Percentiles rank a stretch among this genome's conserved stretches.
These are phyloP conservation scores for Globisporangium iwayamae DNA, from an alignment of 352 stramenopile genomes.

Conservation along the genomic window DNA sequence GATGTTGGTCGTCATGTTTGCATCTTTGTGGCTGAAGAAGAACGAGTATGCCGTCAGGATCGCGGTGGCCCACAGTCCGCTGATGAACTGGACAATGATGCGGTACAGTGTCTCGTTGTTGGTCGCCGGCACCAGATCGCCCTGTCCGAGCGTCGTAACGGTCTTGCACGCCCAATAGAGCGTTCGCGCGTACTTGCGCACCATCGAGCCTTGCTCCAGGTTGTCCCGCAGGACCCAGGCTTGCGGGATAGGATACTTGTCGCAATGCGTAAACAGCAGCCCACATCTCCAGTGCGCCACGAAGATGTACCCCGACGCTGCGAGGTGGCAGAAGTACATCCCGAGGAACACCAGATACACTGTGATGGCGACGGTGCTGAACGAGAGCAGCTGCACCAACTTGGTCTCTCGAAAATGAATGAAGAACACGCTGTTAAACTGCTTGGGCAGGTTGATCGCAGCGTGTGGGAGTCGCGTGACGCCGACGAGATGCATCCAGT, in stretches of 20 bases:
- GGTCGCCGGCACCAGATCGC: slow-evolving; percentile 59
- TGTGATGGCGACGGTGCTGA: slow-evolving; percentile 42
- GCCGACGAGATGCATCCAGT: slow-evolving; percentile 44
- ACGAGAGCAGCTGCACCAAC: slow-evolving; percentile 34
- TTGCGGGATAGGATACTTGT: slow-evolving; percentile 21
- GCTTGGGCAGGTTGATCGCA: slow-evolving; percentile 8
- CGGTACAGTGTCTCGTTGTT: slow-evolving; percentile 53
- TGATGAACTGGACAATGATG: slow-evolving; percentile 54
- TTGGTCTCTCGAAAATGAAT: slow-evolving; percentile 17
- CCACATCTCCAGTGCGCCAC: slow-evolving; percentile 46
- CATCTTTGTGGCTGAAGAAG: slow-evolving; percentile 68
- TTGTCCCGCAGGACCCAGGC: slow-evolving; percentile 65
- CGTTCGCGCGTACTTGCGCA: slow-evolving; percentile 51
- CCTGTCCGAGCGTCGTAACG: slow-evolving; percentile 64
- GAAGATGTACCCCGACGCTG: slow-evolving; percentile 58
- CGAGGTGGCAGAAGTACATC: slow-evolving; percentile 55
- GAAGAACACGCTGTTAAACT: slow-evolving; percentile 25
- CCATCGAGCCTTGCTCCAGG: slow-evolving; percentile 37
- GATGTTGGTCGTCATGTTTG: slow-evolving; percentile 53
- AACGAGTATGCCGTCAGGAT: slow-evolving; percentile 71
- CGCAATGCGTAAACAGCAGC: slow-evolving; percentile 32
- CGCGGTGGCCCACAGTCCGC: slow-evolving; percentile 62
- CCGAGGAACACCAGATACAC: slow-evolving; percentile 42
- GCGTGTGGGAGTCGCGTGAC: slow-evolving; percentile 26
- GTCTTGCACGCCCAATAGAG: slow-evolving; percentile 76